Evolutionary conservation across 176 grass and related monocot genomes (phyloP), one percentile per base, ranked within the genome.

Genomic region (Chloris gayana): DNA sequence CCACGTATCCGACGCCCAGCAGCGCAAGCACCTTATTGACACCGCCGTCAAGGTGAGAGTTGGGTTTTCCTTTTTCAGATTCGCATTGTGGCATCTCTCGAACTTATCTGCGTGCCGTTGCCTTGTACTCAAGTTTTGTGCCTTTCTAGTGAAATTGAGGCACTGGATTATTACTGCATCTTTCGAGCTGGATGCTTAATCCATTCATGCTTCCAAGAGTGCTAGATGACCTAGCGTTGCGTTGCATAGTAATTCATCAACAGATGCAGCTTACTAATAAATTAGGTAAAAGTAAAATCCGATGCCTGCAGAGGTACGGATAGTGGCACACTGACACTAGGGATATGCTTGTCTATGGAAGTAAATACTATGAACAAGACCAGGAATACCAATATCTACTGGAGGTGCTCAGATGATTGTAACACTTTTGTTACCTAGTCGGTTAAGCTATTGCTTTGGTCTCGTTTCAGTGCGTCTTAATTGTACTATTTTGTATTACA

Each of bases 1-100:
- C 81, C 95, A 98, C 62, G 95, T 98, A 42, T 95, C 95, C 25
- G 85, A 89, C 63, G 70, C 90, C 4, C 80, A 91, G 64, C 92
- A 98, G 58, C 88, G 92, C 78, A 98, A 91, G 75, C 66, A 84
- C 72, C 92, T 95, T 60, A 78, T 98, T 31, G 88, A 95, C 64
- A 84, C 83, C 21, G 89, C 90, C 31, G 70, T 98, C 79, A 89
- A 89, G 90, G 92, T 94, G 72, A 89, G 26, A 47, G 22, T 63
- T 80, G 2, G 11, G 75, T 19, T 33, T 14, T n/a, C 14, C 35
- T 37, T 25, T 5, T 27, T 63, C 61, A 80, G 53, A 75, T 78
- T 66, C 30, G 29, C 35, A 21, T 50, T 50, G 41, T 66, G 32
- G 27, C 5, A 60, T 56, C 51, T 57, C 25, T n/a, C 57, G 24